Base-by-base conservation (phyloP, 148 eudicot genomes). In the Camellia lanceoleosa region DNA sequence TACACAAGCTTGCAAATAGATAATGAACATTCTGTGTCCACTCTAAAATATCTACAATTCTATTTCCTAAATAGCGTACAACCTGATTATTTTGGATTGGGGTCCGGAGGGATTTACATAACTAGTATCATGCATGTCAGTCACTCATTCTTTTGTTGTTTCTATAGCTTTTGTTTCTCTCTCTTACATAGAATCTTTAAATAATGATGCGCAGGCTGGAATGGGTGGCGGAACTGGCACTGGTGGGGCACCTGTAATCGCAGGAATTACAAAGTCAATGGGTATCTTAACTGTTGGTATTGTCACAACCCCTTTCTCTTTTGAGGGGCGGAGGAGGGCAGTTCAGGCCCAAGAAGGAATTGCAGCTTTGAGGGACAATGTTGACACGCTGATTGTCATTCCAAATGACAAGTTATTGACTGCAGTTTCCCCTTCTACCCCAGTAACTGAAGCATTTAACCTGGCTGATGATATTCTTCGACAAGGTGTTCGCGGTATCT, bases 221-320 rank as follows among this genome's bases (percentile, higher is more conserved):
- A 96, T 96, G 99, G 99, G 99, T 84, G 99, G 99, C 80, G 99
- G 99, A 69, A 96, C 99, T 30, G 99, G 99, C 58, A 94, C 99
- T 52, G 99, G 99, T 80, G 99, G 89, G n/a, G 98, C 98, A 56
- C 99, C 99, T 49, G 81, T 94, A 75, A 92, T 96, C 77, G 99
- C 99, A 74, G 95, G 95, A 69, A 75, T 92, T 83, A 95, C 99
- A 82, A 96, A 96, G 84, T 83, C 97, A 62, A 91, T 94, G 98
- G 99, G 99, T 19, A 89, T 94, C 79, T 90, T 96, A 86, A 96
- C 99, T n/a, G 99, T 96, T 80, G 99, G 99, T 75, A 96, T 96
- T 78, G 99, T 96, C 43, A 93, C 99, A 19, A 93, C 95, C 18
- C 99, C 99, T 20, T 96, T 96, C 82, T 91, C 98, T 74, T 96